These are phyloP conservation scores for Hibiscus mutabilis DNA, from an alignment of 345 rosid species.

Conservation along the genomic window DNA sequence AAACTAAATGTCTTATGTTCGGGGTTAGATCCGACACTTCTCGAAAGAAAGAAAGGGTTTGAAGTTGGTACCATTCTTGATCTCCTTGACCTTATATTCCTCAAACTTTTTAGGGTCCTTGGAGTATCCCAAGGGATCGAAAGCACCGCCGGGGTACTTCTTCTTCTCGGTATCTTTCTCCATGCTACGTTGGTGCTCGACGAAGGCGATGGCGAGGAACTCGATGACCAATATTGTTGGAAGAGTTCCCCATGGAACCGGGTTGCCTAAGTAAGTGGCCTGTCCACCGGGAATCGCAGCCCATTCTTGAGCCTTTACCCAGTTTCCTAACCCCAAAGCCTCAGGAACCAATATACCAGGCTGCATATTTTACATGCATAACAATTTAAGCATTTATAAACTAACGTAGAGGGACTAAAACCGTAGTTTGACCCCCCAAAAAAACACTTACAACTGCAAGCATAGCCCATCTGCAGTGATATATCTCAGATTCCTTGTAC, in stretches of 20 bases:
- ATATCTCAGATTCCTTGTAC: constrained; percentile 91
- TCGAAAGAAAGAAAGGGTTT: background rate
- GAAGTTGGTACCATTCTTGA: constrained; percentile 69
- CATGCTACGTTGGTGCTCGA: constrained; percentile 98
- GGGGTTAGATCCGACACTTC: background rate
- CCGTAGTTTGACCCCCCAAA: background rate
- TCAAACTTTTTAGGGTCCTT: constrained; percentile 91
- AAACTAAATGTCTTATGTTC: background rate
- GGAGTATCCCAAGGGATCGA: constrained; percentile 93
- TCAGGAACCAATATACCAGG: constrained; percentile 91
- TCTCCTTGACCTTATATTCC: constrained; percentile 86
- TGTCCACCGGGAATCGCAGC: constrained; percentile 95
- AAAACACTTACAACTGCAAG: constrained; percentile 82
- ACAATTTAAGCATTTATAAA: no score
- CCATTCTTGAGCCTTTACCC: constrained; percentile 99
- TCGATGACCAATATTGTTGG: constrained; percentile 82
- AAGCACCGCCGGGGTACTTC: constrained; percentile 98
- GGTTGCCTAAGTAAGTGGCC: constrained; percentile 90
- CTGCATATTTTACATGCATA: constrained; percentile 27
- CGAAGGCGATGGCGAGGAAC: constrained; percentile 82
- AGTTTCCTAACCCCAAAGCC: constrained; percentile 89
- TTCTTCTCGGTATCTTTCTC: constrained; percentile 94
- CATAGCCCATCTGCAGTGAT: constrained; percentile 99
- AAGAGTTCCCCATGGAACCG: constrained; percentile 97
- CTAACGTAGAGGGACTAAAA: background rate